A percentile compares a stretch with the other conserved stretches of the same genome.
phyloP scores from a whole-genome alignment of 345 rosid species.

The Hevea brasiliensis region DNA sequence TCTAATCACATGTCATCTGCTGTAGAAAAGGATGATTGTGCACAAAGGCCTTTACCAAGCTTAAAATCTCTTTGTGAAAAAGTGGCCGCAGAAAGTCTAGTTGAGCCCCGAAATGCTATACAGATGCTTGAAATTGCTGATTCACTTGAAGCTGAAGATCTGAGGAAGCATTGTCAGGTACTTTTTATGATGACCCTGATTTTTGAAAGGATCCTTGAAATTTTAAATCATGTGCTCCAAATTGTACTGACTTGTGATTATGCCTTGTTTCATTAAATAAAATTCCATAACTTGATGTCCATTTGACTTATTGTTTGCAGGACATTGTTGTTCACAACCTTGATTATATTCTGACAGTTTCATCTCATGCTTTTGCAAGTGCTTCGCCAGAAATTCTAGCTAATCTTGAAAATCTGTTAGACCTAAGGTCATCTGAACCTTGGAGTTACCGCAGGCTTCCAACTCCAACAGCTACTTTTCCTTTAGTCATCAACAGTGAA shows the following conservation, averaged over 20 bases:
- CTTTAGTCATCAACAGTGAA: slow-evolving; percentile 71
- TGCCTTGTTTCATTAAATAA: not conserved
- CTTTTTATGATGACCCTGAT: not conserved
- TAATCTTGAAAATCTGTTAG: slow-evolving; percentile 74
- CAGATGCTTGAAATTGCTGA: slow-evolving; percentile 95
- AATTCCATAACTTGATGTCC: slow-evolving; percentile 4
- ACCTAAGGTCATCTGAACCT: slow-evolving; percentile 74
- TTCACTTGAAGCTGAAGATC: slow-evolving; percentile 82
- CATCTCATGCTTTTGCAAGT: slow-evolving; percentile 68
- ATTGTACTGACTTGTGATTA: not conserved
- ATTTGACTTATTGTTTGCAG: slow-evolving; percentile 46
- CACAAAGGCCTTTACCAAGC: slow-evolving; percentile 50
- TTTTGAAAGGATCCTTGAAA: not conserved
- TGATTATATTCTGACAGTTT: slow-evolving; percentile 69
- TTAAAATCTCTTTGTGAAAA: slow-evolving; percentile 84
- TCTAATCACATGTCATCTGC: slow-evolving; percentile 31
- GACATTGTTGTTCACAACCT: slow-evolving; percentile 81
- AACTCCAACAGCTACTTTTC: slow-evolving; percentile 80
- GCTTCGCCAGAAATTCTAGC: slow-evolving; percentile 76
- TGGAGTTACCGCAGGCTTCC: slow-evolving; percentile 92
- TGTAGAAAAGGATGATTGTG: slow-evolving; percentile 32
- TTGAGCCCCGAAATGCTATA: slow-evolving; percentile 84
- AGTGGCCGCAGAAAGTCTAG: slow-evolving; percentile 82
- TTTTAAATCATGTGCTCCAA: not conserved
- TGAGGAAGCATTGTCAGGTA: slow-evolving; percentile 94